Conservation (phyloP, 495 filamentous ascomycete genomes). For the Penicillium antarcticum region DNA sequence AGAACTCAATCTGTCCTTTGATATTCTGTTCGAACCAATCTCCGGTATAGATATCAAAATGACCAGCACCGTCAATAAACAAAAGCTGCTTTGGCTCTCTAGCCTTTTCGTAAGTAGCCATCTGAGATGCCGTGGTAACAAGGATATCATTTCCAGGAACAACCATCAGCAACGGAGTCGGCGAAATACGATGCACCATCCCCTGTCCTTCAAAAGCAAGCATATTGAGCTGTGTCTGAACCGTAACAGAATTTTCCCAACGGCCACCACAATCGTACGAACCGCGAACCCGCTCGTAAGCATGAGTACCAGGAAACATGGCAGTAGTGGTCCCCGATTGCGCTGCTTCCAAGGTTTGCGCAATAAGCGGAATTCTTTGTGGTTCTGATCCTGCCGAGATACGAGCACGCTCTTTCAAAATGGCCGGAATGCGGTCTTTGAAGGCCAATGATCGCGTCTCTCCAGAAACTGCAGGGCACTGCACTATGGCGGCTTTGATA, state of each 20-base stretch:
- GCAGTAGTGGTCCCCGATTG: not conserved
- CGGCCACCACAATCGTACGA: not conserved
- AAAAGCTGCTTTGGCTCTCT: constrained; percentile 8
- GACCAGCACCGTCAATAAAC: constrained; percentile 5
- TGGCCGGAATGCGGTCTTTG: constrained; percentile 1
- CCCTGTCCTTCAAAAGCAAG: constrained; percentile 22
- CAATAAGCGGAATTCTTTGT: constrained; percentile 1
- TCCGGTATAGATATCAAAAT: constrained; percentile 12
- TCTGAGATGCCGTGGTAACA: not conserved
- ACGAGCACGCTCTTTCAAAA: constrained; percentile 1
- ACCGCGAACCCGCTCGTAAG: not conserved
- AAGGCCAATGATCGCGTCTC: constrained; percentile 10
- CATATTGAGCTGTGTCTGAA: constrained; percentile 20
- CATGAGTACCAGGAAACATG: not conserved
- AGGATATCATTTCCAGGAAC: constrained; percentile 26
- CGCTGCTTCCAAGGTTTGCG: not conserved
- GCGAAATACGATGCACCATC: constrained; percentile 29
- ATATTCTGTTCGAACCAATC: constrained; percentile 9
- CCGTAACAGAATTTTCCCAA: constrained; percentile 30
- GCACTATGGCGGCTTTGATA: constrained; percentile 30
- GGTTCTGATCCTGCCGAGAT: constrained; percentile 1
- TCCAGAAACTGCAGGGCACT: constrained; percentile 19
- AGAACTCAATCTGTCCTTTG: constrained; percentile 5
- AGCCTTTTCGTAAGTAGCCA: constrained; percentile 4
- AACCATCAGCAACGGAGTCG: constrained; percentile 33